phyloP scores from a whole-genome alignment of 208 protist species.

The Leishmania aethiopica region DNA sequence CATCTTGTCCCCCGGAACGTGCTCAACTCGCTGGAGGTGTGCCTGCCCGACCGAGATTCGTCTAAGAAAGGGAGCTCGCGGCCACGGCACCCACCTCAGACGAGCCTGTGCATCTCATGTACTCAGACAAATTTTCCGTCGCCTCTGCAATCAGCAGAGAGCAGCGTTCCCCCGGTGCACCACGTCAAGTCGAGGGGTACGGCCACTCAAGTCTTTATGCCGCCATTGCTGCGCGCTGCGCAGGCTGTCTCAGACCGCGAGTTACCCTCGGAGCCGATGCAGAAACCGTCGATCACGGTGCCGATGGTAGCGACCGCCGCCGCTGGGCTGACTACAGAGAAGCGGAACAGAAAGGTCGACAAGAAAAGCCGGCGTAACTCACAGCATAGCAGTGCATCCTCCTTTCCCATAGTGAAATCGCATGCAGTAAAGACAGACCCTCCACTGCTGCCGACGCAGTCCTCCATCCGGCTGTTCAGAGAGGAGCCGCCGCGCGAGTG shows the following conservation, averaged over 20 bases:
- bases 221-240: constrained; percentile 1
- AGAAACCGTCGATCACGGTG: not conserved
- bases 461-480: not conserved
- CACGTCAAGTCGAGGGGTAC: not conserved
- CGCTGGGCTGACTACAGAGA: not conserved
- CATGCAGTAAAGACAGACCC: not conserved
- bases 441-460: not conserved
- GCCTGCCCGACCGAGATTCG: not conserved
- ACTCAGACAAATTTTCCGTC: not conserved
- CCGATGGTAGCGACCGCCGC: not conserved
- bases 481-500: not conserved
- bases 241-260: not conserved
- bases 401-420: not conserved
- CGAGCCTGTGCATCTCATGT: not conserved
- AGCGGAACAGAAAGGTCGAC: not conserved
- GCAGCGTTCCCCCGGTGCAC: not conserved
- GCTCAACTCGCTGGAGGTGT: constrained; percentile 13
- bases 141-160: not conserved
- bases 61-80: not conserved
- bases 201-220: not conserved
- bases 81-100: not conserved
- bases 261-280: not conserved
- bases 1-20: not conserved
- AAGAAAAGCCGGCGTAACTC: not conserved
- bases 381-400: not conserved